These are phyloP conservation scores for Ophiorrhiza pumila DNA, from an alignment of 257 asterid species.

Conservation along the genomic window DNA sequence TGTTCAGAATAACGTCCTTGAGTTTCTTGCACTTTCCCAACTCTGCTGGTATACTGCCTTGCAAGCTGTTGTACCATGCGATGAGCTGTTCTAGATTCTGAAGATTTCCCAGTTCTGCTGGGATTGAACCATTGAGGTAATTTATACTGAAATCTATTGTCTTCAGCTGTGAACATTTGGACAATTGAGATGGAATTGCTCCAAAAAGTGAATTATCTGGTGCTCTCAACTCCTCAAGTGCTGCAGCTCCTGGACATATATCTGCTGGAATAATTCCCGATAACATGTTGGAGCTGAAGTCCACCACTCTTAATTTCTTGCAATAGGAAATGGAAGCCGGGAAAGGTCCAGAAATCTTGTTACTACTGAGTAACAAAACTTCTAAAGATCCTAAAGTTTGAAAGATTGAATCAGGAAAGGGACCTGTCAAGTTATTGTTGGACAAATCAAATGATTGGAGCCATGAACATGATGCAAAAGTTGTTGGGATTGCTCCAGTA, in stretches of 20 bases:
- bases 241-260: constrained; percentile 59
- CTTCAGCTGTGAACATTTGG: constrained; percentile 61
- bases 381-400: constrained; percentile 56
- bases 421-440: constrained; percentile 66
- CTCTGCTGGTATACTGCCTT: constrained; percentile 70
- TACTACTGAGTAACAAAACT: constrained; percentile 51
- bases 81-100: constrained; percentile 81
- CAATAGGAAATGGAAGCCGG: constrained; percentile 78
- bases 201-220: constrained; percentile 73
- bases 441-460: constrained; percentile 68
- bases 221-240: constrained; percentile 78
- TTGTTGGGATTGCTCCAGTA: constrained; percentile 66
- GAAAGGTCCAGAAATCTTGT: constrained; percentile 56
- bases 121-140: constrained; percentile 78
- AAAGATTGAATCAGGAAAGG: constrained; percentile 68
- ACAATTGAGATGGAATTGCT: constrained; percentile 58
- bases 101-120: constrained; percentile 65
- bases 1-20: constrained; percentile 81
- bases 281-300: constrained; percentile 73
- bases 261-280: constrained; percentile 68
- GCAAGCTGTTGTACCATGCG: constrained; percentile 87
- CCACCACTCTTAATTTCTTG: constrained; percentile 55
- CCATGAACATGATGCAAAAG: constrained; percentile 63
- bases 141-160: constrained; percentile 86
- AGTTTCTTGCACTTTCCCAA: constrained; percentile 80